Evolutionary conservation across 2,329 filamentous ascomycete genomes (phyloP).

Genomic region (Penicillium sp.): DNA sequence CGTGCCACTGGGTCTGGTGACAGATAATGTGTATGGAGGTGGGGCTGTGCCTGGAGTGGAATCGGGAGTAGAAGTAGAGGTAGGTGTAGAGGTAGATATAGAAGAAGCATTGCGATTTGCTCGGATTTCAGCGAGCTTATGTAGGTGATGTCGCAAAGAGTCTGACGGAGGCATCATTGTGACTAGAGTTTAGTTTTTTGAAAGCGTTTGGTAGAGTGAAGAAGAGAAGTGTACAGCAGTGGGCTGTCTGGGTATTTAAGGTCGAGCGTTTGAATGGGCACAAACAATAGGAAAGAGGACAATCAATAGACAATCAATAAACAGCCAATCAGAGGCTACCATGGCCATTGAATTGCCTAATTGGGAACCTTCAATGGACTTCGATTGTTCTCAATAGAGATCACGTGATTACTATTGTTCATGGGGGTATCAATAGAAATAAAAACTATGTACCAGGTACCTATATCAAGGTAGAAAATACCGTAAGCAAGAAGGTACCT

Average conservation of each 20-base stretch:
- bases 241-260: neutral
- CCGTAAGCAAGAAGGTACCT: neutral
- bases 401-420: slow-evolving; percentile 11
- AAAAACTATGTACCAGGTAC: slow-evolving; percentile 1
- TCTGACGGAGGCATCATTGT: slow-evolving; percentile 33
- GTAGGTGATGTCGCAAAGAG: slow-evolving; percentile 26
- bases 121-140: slow-evolving; percentile 27
- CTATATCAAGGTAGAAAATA: neutral
- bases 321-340: slow-evolving; percentile 2
- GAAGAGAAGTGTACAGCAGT: neutral
- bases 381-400: slow-evolving; percentile 10
- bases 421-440: slow-evolving; percentile 1
- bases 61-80: neutral
- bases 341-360: slow-evolving; percentile 3
- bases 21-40: slow-evolving; percentile 23
- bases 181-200: neutral
- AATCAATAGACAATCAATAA: slow-evolving; percentile 5
- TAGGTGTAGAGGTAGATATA: neutral
- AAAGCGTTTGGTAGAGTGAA: neutral
- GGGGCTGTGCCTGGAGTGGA: slow-evolving; percentile 16
- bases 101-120: slow-evolving; percentile 15
- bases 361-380: slow-evolving; percentile 3
- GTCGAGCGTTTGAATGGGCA: neutral
- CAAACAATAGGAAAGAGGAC: neutral
- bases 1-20: slow-evolving; percentile 4